Base-by-base conservation (phyloP, 495 filamentous ascomycete genomes). In the Aspergillus mulundensis region DNA sequence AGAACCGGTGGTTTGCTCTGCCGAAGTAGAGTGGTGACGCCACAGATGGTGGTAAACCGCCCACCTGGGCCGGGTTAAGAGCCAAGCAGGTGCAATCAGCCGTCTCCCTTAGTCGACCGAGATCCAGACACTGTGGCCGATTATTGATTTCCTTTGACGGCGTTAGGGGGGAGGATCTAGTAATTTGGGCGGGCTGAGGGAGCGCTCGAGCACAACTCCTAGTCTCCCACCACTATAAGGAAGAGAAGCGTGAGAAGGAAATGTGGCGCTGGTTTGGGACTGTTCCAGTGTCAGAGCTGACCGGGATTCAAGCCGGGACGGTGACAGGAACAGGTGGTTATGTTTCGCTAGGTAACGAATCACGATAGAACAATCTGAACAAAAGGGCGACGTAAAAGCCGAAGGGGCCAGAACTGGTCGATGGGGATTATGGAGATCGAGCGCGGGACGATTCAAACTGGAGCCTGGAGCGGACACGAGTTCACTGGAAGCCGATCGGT, bases 271-370 rank as follows among this genome's bases (percentile, higher is more conserved):
- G 32, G 15, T 45, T 30, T 34, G 2, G 32, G 32, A 36, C 11
- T 36, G 32, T 36, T 36, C 32, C 32, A 36, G 32, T 36, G 32
- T 2, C 12, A 36, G 32, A 36, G 32, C 32, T 36, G 32, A 36
- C 32, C 32, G 32, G 32, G 6, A 36, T 14, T 36, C 7, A 36
- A 2, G 11, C 5, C 32, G 32, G 12, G 32, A 54, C 44, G 45
- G 54, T 49, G 53, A 55, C 40, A 55, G 59, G 59, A 41, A 52
- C 46, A 55, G 60, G 53, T 54, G 56, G 58, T 62, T 54, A 57
- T 58, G 48, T 50, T 56, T 25, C 49, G 24, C 56, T 43, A 51
- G 48, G 51, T 41, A 54, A 50, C 41, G 49, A 46, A 10, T 30
- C 5, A 30, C n/a, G n/a, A n/a, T n/a, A n/a, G n/a, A 30, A 30